Conservation (phyloP, 2,329 filamentous ascomycete species). For the Drechslerella stenobrocha region DNA sequence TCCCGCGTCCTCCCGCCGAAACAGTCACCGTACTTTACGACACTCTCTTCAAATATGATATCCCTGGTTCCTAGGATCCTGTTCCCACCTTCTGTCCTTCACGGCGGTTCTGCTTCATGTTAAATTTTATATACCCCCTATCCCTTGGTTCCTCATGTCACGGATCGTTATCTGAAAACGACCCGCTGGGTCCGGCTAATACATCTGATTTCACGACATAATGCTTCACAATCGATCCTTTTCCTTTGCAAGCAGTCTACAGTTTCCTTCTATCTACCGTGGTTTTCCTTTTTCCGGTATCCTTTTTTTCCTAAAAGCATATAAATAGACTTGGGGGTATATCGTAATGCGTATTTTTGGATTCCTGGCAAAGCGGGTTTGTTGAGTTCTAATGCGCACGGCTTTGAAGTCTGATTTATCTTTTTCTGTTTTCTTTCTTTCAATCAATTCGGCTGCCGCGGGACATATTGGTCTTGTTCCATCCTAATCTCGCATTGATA, state of each 20-base stretch:
- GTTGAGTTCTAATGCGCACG: no score
- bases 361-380: conserved; percentile 33
- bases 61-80: conserved; percentile 11
- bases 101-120: conserved; percentile 17
- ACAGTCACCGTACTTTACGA: conserved; percentile 14
- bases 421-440: not conserved
- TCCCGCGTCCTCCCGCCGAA: not conserved
- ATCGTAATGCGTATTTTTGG: conserved; percentile 37
- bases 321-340: conserved; percentile 49
- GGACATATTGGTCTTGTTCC: conserved; percentile 7
- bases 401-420: conserved; percentile 2
- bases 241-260: conserved; percentile 11
- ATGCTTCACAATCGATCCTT: conserved; percentile 4
- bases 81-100: conserved; percentile 31
- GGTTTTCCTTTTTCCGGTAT: conserved; percentile 26
- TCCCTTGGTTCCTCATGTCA: conserved; percentile 5
- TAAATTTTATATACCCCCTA: conserved; percentile 27
- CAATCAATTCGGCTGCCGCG: not conserved
- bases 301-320: conserved; percentile 45
- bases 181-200: conserved; percentile 48
- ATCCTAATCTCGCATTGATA: conserved; percentile 19
- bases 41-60: conserved; percentile 39
- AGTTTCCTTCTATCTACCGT: conserved; percentile 6
- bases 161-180: conserved; percentile 41
- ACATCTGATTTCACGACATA: conserved; percentile 22